phyloP scores from a whole-genome alignment of 2,329 filamentous ascomycete genomes.

The Talaromyces sp. region DNA sequence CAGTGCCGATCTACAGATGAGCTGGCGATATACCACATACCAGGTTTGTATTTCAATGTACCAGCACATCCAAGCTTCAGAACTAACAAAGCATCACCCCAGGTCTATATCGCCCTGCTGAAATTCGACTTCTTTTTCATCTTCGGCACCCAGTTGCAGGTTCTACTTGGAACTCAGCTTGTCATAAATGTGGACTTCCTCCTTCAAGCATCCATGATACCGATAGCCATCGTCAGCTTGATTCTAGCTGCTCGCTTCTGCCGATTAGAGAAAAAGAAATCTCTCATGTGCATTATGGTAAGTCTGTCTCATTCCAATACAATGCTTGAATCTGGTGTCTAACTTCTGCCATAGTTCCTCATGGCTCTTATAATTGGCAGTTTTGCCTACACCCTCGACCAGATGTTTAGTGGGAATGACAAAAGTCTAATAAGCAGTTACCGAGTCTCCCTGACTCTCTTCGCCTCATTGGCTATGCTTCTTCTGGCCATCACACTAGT shows the following conservation, averaged over 20 bases:
- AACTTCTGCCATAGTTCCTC: constrained; percentile 9
- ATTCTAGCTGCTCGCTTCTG: constrained; percentile 20
- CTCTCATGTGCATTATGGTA: constrained; percentile 19
- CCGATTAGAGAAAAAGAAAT: constrained; percentile 20
- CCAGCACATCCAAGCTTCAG: too few relatives aligned
- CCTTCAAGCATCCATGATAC: constrained; percentile 18
- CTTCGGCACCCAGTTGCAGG: constrained; percentile 23
- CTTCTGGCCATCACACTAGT: constrained; percentile 13
- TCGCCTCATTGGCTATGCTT: constrained; percentile 14
- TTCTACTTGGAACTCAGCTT: constrained; percentile 15
- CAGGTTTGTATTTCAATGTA: constrained; percentile 10
- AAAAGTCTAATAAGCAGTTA: constrained; percentile 5
- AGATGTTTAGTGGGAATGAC: constrained; percentile 2
- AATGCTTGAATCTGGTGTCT: background rate
- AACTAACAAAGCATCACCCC: background rate
- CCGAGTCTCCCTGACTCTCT: constrained; percentile 19
- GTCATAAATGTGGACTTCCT: constrained; percentile 16
- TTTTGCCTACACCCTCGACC: constrained; percentile 10
- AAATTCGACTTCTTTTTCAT: constrained; percentile 28
- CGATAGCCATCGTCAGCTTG: constrained; percentile 15
- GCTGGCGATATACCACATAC: constrained; percentile 21
- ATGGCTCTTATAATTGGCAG: constrained; percentile 15
- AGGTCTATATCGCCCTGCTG: constrained; percentile 24
- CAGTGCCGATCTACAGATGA: constrained; percentile 25
- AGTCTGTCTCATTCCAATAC: background rate